A percentile compares a stretch with the other conserved stretches of the same genome.
Conservation (phyloP, 2,329 filamentous ascomycete genomes). For the Cladosporium austrohemisphaericum region DNA sequence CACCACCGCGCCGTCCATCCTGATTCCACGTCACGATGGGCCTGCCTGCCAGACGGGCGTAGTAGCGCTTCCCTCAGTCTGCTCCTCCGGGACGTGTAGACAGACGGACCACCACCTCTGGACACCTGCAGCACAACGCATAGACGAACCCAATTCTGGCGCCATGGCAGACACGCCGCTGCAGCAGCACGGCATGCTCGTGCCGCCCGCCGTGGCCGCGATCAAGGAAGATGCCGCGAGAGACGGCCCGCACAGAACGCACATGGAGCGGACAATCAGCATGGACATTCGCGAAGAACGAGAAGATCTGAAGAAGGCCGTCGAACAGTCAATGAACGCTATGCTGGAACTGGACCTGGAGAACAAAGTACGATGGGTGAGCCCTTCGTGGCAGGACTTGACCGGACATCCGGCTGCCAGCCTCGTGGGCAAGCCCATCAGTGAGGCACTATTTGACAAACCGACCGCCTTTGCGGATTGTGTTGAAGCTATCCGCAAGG, state of each 20-base stretch:
- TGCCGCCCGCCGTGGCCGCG: constrained; percentile 43
- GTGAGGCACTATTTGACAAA: constrained; percentile 77
- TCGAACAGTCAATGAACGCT: constrained; percentile 92
- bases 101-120: constrained; percentile 1
- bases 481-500: constrained; percentile 82
- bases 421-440: constrained; percentile 72
- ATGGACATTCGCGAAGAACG: constrained; percentile 89
- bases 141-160: background rate
- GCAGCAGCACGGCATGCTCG: constrained; percentile 31
- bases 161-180: constrained; percentile 21
- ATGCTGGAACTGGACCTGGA: constrained; percentile 92
- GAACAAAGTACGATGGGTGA: constrained; percentile 90
- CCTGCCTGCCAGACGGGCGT: constrained; percentile 13
- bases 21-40: constrained; percentile 16
- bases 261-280: constrained; percentile 65
- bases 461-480: constrained; percentile 76
- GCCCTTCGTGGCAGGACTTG: constrained; percentile 90
- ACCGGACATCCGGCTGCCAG: constrained; percentile 73
- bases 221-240: constrained; percentile 39
- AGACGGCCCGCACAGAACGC: constrained; percentile 22
- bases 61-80: constrained; percentile 11
- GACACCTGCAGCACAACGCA: constrained; percentile 1
- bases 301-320: constrained; percentile 89
- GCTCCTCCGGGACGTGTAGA: constrained; percentile 13
- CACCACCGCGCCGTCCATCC: constrained; percentile 11